Evolutionary conservation across 176 grass and related monocot species (phyloP).

Genomic region (Hsuehochloa calcarea): DNA sequence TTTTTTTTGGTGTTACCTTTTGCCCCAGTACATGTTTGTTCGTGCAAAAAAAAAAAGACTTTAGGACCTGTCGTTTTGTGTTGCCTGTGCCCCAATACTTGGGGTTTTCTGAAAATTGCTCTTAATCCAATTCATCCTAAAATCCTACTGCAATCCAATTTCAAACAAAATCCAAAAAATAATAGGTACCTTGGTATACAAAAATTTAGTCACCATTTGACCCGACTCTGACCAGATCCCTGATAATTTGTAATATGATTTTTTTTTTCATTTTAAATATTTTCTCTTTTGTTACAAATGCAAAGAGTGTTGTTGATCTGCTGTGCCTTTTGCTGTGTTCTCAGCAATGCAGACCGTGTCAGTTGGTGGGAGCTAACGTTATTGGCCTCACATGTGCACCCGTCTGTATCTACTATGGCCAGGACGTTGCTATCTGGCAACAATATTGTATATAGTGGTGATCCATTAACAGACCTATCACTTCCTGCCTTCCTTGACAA

Average conservation of each 20-base stretch:
- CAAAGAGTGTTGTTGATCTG: slow-evolving; percentile 16
- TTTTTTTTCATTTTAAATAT: background rate
- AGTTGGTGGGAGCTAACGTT: slow-evolving; percentile 87
- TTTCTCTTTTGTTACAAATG: background rate
- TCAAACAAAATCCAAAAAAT: background rate
- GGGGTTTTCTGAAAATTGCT: no score
- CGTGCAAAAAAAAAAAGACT: no score
- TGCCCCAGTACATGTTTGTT: no score
- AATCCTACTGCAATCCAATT: background rate
- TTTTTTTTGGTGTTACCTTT: no score
- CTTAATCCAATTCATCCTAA: background rate
- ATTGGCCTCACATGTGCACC: slow-evolving; percentile 81
- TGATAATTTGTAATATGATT: background rate
- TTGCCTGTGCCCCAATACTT: no score
- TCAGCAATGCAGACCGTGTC: slow-evolving; percentile 71
- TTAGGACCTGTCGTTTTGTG: no score
- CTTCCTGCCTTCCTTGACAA: slow-evolving; percentile 88
- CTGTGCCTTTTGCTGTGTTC: slow-evolving; percentile 28
- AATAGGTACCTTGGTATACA: background rate
- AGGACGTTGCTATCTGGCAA: slow-evolving; percentile 78
- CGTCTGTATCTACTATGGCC: slow-evolving; percentile 93
- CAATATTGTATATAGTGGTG: slow-evolving; percentile 89
- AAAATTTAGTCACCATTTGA: background rate
- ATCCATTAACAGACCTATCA: slow-evolving; percentile 79
- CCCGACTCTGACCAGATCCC: background rate